phyloP scores from a whole-genome alignment of 371 early-diverging fungal genomes.

The Saksenaea vasiformis region DNA sequence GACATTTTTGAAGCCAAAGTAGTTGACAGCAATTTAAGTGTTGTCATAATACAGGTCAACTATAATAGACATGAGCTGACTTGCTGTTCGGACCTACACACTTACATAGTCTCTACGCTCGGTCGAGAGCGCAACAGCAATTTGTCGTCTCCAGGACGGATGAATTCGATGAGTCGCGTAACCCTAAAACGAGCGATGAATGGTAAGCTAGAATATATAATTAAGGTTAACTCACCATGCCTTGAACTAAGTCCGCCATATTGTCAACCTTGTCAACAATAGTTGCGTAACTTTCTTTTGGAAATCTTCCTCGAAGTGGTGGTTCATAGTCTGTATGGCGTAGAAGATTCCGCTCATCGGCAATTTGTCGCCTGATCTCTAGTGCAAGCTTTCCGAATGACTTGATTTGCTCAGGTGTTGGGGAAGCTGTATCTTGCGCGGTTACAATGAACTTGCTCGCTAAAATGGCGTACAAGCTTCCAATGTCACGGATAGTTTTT shows the following conservation, averaged over 20 bases:
- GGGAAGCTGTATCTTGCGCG: neutral
- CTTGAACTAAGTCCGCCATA: constrained; percentile 38
- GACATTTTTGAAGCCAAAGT: constrained; percentile 41
- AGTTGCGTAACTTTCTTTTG: constrained; percentile 23
- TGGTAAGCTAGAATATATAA: neutral
- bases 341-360: constrained; percentile 31
- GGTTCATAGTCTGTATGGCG: constrained; percentile 39
- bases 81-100: neutral
- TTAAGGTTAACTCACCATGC: constrained; percentile 32
- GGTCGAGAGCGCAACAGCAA: constrained; percentile 22
- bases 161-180: constrained; percentile 15
- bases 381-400: constrained; percentile 31
- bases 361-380: constrained; percentile 39
- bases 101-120: constrained; percentile 47
- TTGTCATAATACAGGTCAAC: constrained; percentile 45
- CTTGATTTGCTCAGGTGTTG: constrained; percentile 20
- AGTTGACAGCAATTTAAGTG: constrained; percentile 39
- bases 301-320: constrained; percentile 43
- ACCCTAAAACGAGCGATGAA: constrained; percentile 13
- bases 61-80: constrained; percentile 3
- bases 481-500: constrained; percentile 40
- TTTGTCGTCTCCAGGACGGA: constrained; percentile 22
- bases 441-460: constrained; percentile 15
- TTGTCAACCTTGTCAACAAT: constrained; percentile 42
- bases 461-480: constrained; percentile 37